Base-by-base conservation (phyloP, 768 basidiomycete genomes). In the Podaxis sp. region DNA sequence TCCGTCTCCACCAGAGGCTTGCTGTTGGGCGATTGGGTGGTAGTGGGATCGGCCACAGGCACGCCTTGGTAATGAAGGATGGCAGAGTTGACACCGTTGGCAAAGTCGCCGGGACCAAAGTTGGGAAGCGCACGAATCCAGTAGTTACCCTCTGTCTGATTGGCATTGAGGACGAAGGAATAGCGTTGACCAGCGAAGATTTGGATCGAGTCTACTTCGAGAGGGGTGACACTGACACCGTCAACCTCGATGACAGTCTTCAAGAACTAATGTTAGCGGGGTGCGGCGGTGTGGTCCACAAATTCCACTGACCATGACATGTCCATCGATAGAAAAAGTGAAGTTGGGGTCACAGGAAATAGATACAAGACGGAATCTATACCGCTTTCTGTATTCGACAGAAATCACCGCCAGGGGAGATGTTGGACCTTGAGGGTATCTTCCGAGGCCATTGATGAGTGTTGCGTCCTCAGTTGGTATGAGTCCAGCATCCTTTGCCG, bases 21-120 rank as follows among this genome's bases (percentile, higher is more conserved):
- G 1, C 37, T 61, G 11, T 49, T 68, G 4, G 61, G 22, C 0
- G 71, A 66, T 5, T 74, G 70, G 2, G 57, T 70, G 1, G 77
- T 78, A 0, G 73, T 77, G 0, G 84, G 83, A 40, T 84, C 75
- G 0, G 57, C 64, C 11, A 43, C 53, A 1, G 73, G 63, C 0
- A 81, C 82, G 17, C 81, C 81, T 11, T 43, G 62, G 67, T 86
- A 86, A 12, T 81, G 77, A 7, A 85, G 71, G 51, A 85, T 83
- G 1, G 82, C 86, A 11, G 80, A 83, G 68, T 84, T 86, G 25
- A 82, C 64, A 19, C 83, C 84, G 22, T 68, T 68, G 11, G 17
- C 63, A 52, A 69, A 71, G 5, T 54, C 63, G 25, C 54, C 38
- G n/a, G 67, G 53, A 77, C 5, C 73, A 0, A 59, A 1, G 43